Evolutionary conservation across 1,284 basidiomycete species (phyloP), one percentile per base, ranked within the genome.

Genomic region (Cutaneotrichosporon cutaneum): DNA sequence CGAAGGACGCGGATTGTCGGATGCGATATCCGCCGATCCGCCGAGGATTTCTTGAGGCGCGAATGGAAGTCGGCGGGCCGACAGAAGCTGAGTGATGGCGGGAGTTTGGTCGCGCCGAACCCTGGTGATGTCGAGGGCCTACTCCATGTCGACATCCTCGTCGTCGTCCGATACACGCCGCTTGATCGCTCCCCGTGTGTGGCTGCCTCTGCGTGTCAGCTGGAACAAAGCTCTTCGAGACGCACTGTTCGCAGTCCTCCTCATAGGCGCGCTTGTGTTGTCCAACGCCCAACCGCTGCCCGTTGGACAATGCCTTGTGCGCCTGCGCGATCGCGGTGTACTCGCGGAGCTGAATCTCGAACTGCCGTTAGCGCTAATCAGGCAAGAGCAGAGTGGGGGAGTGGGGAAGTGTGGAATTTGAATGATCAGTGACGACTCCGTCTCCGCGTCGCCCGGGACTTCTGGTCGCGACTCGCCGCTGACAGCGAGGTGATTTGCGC

Each of bases 331-430:
- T 94, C 5, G 90, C 88, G 77, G 93, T 90, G 68, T 93, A 94
- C 81, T 94, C 91, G 83, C 92, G 92, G 70, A 94, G 87, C 75
- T 94, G 92, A 6, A 87, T 88, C 66, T 91, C 77, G 78, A 94
- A 94, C 26, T 92, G 88, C 16, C 35, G 53, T 62, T 33, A 51
- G 52, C 21, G 42, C 33, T 6, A n/a, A 1, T 16, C 18, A 7
- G 39, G 39, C 7, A 6, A n/a, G 18, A 18, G 16, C 8, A n/a
- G 9, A n/a, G 39, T 42, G 16, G 16, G 16, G 39, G 39, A 42
- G 39, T 7, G 2, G 39, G 39, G 16, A 6, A 18, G 39, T 2
- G 5, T 18, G 18, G 8, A n/a, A n/a, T 21, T n/a, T 42, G 18
- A 5, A 18, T n/a, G n/a, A n/a, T n/a, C n/a, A n/a, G n/a, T n/a